phyloP scores from a whole-genome alignment of 202 grass and related monocot species.

The Zoysia matrella region DNA sequence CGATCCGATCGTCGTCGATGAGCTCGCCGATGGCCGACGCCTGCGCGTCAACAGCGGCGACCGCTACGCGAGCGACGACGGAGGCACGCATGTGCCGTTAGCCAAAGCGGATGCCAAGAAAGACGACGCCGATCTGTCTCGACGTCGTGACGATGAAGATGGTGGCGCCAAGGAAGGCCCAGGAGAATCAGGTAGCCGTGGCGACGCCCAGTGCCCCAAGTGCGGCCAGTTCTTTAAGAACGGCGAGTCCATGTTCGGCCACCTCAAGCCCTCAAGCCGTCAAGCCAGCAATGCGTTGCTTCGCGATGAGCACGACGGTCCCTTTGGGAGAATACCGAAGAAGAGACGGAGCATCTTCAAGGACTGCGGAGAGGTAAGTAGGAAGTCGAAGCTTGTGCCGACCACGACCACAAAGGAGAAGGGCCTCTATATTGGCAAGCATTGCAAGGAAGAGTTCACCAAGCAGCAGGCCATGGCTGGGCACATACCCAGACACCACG shows the following conservation, averaged over 20 bases:
- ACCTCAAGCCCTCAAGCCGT: background rate
- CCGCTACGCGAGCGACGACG: too few relatives aligned
- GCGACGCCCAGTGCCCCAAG: slow-evolving; percentile 24
- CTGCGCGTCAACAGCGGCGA: too few relatives aligned
- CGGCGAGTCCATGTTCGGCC: slow-evolving; percentile 45
- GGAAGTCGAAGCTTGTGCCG: slow-evolving; percentile 10
- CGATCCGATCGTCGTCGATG: too few relatives aligned
- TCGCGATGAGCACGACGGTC: background rate
- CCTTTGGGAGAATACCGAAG: background rate
- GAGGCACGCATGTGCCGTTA: too few relatives aligned
- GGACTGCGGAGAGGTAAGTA: background rate
- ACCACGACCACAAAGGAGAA: slow-evolving; percentile 4
- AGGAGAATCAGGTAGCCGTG: background rate
- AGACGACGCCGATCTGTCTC: too few relatives aligned
- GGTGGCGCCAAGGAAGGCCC: background rate
- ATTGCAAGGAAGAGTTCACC: slow-evolving; percentile 38
- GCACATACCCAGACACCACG: slow-evolving; percentile 48
- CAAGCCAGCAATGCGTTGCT: background rate
- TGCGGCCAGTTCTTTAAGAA: slow-evolving; percentile 38
- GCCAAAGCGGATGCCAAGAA: too few relatives aligned
- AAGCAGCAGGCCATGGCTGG: slow-evolving; percentile 60
- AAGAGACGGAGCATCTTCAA: slow-evolving; percentile 32
- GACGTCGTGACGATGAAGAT: background rate
- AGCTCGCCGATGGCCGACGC: too few relatives aligned
- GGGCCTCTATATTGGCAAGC: slow-evolving; percentile 47